Evolutionary conservation across 176 grass and related monocot species (phyloP).

Genomic region (Poa annua): DNA sequence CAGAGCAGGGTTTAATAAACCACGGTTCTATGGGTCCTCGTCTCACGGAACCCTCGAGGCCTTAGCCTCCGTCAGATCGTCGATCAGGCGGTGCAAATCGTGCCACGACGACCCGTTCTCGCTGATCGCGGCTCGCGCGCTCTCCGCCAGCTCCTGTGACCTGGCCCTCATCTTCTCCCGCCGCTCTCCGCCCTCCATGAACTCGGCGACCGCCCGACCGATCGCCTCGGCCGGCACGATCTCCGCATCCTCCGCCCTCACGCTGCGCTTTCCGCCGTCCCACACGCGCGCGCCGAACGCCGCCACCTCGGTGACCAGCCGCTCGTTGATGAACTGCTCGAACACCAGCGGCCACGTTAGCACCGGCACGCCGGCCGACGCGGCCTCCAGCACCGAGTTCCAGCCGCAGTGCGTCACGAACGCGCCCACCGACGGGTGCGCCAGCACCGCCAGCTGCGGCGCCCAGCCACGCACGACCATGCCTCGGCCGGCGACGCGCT

Average conservation of each 20-base stretch:
- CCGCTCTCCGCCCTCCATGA: constrained; percentile 51
- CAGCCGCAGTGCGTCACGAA: constrained; percentile 64
- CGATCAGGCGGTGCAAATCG: constrained; percentile 56
- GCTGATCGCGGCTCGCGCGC: constrained; percentile 39
- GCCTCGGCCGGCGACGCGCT: constrained; percentile 43
- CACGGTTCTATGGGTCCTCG: no score
- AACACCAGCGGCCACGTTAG: constrained; percentile 59
- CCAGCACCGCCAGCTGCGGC: constrained; percentile 74
- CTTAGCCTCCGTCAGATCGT: constrained; percentile 51
- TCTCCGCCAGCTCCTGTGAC: constrained; percentile 41
- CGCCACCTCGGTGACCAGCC: constrained; percentile 52
- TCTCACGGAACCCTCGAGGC: background rate
- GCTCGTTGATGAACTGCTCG: constrained; percentile 58
- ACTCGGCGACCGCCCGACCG: constrained; percentile 40
- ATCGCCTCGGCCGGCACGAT: constrained; percentile 57
- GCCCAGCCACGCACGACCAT: constrained; percentile 66
- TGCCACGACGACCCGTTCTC: constrained; percentile 53
- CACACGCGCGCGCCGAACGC: constrained; percentile 55
- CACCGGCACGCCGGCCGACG: constrained; percentile 43
- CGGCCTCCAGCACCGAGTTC: constrained; percentile 49
- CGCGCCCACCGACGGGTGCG: constrained; percentile 51
- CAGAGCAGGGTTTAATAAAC: no score
- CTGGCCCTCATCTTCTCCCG: constrained; percentile 31
- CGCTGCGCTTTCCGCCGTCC: constrained; percentile 58
- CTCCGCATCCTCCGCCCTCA: constrained; percentile 25